Evolutionary conservation across 371 early-diverging fungal genomes (phyloP).

Genomic region (Mucor racemosus): DNA sequence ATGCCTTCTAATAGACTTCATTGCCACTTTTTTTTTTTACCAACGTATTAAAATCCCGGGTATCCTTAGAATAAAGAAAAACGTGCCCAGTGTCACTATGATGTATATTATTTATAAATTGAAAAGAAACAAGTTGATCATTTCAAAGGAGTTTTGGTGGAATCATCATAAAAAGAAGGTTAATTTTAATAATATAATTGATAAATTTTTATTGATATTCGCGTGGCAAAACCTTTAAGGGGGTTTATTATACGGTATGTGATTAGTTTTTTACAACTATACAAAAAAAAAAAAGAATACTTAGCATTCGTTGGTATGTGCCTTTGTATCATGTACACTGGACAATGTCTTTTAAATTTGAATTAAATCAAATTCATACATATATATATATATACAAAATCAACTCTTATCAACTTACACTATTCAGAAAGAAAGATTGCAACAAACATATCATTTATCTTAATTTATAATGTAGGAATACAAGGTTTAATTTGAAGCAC

Average conservation of each 20-base stretch:
- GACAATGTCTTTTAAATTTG: too few relatives aligned
- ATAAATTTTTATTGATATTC: neutral
- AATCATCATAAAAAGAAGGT: neutral
- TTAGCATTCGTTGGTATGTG: neutral
- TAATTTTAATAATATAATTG: neutral
- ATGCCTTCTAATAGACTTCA: neutral
- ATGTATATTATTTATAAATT: neutral
- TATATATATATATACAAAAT: too few relatives aligned
- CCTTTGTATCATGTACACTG: too few relatives aligned
- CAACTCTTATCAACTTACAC: too few relatives aligned
- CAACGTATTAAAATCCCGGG: neutral
- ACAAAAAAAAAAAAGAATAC: neutral
- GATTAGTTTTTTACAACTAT: neutral
- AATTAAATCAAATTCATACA: too few relatives aligned
- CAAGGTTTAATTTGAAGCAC: conserved; percentile 3
- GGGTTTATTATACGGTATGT: neutral
- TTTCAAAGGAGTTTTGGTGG: neutral
- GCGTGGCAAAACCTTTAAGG: conserved; percentile 16
- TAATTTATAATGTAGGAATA: neutral
- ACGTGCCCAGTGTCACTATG: conserved; percentile 5
- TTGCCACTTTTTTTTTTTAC: neutral
- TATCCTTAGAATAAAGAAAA: neutral
- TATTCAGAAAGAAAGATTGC: neutral
- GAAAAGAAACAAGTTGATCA: conserved; percentile 4
- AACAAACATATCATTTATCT: neutral